Base-by-base conservation (phyloP, 306 rosid genomes). In the Clitoria ternatea region DNA sequence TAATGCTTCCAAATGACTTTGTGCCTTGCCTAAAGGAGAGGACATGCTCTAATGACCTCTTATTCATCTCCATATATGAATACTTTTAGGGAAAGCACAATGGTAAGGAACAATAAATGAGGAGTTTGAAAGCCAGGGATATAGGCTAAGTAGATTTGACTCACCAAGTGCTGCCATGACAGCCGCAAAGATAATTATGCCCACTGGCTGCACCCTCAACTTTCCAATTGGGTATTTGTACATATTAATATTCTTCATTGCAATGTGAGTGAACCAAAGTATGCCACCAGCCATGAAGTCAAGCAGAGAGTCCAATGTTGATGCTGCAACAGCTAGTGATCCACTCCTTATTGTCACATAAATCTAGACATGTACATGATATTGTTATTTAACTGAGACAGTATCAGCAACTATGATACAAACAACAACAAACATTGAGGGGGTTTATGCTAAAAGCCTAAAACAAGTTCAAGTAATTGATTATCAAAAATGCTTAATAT, bases 211-310 rank as follows among this genome's bases (percentile, higher is more conserved):
- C 65, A 90, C 79, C 72, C 97, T 87, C 82, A 94, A 60, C 80
- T 94, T 94, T 59, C 98, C 98, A 24, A 94, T 90, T 2, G 98
- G 98, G 48, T 87, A 90, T 55, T 77, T 61, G 57, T 94, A 94
- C 7, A 88, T 85, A 70, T 90, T 94, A 43, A 85, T 66, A 56
- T 39, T 81, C 79, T 84, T 94, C 98, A 94, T 94, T 49, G 97
- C 64, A 61, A 90, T 6, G 84, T 94, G 98, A 23, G 95, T 89
- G 70, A 87, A 94, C 96, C 97, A 90, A 7, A 94, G 98, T 69
- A 94, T 87, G 10, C 96, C 97, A 77, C 96, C 98, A 19, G 98
- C 94, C 93, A 87, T 83, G 39, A 90, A 85, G 75, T 90, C 96
- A 32, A 90, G 90, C 63, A 94, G 75, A 63, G 96, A 89, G 69